These are phyloP conservation scores for Starmerella ratchasimensis DNA, from an alignment of 805 yeast species.

Conservation along the genomic window DNA sequence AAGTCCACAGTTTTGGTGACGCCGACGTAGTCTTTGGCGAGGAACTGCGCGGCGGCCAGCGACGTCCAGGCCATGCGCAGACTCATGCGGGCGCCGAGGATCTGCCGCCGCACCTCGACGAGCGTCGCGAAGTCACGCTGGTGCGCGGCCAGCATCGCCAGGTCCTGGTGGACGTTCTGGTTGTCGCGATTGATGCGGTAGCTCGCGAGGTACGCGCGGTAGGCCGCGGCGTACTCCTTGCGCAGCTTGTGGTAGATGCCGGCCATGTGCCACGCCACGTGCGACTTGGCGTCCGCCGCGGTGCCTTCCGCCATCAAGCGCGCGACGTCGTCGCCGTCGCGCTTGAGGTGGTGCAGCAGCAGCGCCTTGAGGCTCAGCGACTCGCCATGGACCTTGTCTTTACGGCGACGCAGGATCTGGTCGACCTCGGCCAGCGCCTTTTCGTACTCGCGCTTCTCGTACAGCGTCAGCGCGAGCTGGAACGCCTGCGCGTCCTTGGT, in stretches of 20 bases:
- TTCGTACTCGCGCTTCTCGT: slow-evolving; percentile 76
- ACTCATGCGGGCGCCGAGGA: slow-evolving; percentile 42
- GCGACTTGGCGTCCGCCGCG: slow-evolving; percentile 43
- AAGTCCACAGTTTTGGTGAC: slow-evolving; percentile 61
- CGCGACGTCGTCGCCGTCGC: slow-evolving; percentile 26
- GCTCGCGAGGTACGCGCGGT: slow-evolving; percentile 62
- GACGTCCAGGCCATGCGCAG: slow-evolving; percentile 19
- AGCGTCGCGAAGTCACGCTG: slow-evolving; percentile 56
- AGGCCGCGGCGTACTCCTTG: slow-evolving; percentile 60
- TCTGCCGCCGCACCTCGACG: slow-evolving; percentile 48
- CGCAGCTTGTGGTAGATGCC: slow-evolving; percentile 69
- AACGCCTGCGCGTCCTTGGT: slow-evolving; percentile 62
- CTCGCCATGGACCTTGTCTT: slow-evolving; percentile 49
- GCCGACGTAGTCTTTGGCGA: slow-evolving; percentile 49
- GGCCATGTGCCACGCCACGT: slow-evolving; percentile 68
- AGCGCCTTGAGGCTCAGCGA: slow-evolving; percentile 78
- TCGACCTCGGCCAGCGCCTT: slow-evolving; percentile 71
- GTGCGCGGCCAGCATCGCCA: slow-evolving; percentile 68
- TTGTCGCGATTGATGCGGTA: slow-evolving; percentile 66
- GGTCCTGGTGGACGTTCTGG: slow-evolving; percentile 65
- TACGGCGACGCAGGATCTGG: slow-evolving; percentile 56
- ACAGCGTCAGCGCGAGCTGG: slow-evolving; percentile 66
- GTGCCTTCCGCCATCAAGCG: slow-evolving; percentile 45
- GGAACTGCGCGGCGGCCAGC: slow-evolving; percentile 52
- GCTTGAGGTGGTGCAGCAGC: slow-evolving; percentile 42